Conservation (phyloP, 176 grass and related monocot genomes). For the Triticum timopheevii region DNA sequence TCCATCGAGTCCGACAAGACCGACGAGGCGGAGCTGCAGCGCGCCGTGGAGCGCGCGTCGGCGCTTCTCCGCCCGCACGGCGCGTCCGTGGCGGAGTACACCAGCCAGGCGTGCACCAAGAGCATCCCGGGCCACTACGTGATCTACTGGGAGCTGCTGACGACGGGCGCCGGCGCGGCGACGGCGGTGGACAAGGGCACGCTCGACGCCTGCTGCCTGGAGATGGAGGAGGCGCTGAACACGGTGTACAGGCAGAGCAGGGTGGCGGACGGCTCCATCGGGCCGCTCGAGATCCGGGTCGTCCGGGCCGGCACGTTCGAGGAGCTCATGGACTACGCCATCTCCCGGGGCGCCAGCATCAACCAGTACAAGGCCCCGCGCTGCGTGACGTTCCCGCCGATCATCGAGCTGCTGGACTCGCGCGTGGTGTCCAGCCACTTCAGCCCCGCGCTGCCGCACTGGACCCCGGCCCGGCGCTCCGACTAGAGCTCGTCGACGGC, state of each 20-base stretch:
- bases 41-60: constrained; percentile 74
- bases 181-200: constrained; percentile 19
- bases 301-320: constrained; percentile 81
- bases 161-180: neutral
- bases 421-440: constrained; percentile 83
- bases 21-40: constrained; percentile 91
- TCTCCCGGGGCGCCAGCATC: constrained; percentile 82
- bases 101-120: constrained; percentile 80
- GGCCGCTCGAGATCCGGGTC: constrained; percentile 87
- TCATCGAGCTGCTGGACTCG: constrained; percentile 89
- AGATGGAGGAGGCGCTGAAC: constrained; percentile 89
- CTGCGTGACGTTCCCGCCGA: constrained; percentile 86
- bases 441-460: constrained; percentile 78
- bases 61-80: constrained; percentile 72
- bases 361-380: constrained; percentile 96
- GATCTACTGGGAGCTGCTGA: constrained; percentile 90
- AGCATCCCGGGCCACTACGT: constrained; percentile 89
- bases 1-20: constrained; percentile 98
- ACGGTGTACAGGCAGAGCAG: constrained; percentile 90
- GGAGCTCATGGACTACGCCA: constrained; percentile 96
- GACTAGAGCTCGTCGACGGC: neutral
- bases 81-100: constrained; percentile 85
- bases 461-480: constrained; percentile 48
- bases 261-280: constrained; percentile 85
- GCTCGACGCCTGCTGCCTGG: constrained; percentile 64